These are phyloP conservation scores for Pholiota molesta DNA, from an alignment of 768 basidiomycete genomes.

Conservation along the genomic window DNA sequence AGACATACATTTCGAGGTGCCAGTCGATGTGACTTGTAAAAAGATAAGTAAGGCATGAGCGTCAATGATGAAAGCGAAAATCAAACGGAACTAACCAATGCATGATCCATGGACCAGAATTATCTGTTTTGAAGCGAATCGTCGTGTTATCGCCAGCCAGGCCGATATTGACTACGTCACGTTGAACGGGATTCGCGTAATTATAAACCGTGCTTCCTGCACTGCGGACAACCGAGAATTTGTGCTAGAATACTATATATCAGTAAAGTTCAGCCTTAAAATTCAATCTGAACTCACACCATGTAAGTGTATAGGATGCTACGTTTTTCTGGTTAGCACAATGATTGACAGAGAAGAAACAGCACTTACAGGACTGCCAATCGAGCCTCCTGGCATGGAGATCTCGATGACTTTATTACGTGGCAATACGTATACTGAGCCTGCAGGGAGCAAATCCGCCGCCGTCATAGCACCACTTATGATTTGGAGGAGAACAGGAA, in stretches of 20 bases:
- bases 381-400: conserved; percentile 40
- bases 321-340: neutral
- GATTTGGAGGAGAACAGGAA: conserved; percentile 49
- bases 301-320: conserved; percentile 48
- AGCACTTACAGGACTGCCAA: conserved; percentile 35
- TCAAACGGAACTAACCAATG: conserved; percentile 28
- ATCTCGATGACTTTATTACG: conserved; percentile 50
- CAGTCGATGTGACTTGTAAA: conserved; percentile 43
- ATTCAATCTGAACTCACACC: conserved; percentile 30
- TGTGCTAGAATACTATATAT: conserved; percentile 25
- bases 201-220: conserved; percentile 40
- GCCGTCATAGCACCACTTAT: conserved; percentile 42
- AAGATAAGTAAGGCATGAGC: neutral
- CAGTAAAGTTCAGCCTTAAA: neutral
- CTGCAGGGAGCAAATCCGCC: conserved; percentile 36
- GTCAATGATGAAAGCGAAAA: too few species aligned
- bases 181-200: conserved; percentile 49
- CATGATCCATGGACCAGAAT: conserved; percentile 57
- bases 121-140: conserved; percentile 64
- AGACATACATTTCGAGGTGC: conserved; percentile 42
- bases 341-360: neutral
- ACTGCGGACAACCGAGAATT: conserved; percentile 43
- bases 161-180: conserved; percentile 41
- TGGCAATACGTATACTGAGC: conserved; percentile 42
- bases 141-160: conserved; percentile 39